Evolutionary conservation across 371 early-diverging fungal genomes (phyloP).

Genomic region (Vittaforma corneae): DNA sequence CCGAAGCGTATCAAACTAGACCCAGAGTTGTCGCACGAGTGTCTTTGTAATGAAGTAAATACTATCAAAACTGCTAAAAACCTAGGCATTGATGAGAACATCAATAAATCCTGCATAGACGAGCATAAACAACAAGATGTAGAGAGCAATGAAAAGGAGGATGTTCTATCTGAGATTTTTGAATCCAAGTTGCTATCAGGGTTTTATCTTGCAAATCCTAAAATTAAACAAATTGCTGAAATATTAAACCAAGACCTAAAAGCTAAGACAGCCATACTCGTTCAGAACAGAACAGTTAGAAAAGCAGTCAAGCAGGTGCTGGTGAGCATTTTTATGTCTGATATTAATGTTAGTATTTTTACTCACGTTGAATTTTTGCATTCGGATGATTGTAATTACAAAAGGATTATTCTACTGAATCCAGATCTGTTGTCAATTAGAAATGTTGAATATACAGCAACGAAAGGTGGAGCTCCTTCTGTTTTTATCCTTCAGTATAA

Average conservation of each 20-base stretch:
- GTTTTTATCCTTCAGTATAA: constrained; percentile 49
- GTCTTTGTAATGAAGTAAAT: too few relatives aligned
- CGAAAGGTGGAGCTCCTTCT: constrained; percentile 6
- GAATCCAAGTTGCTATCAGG: neutral
- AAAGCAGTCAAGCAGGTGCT: constrained; percentile 7
- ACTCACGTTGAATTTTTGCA: too few relatives aligned
- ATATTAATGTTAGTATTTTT: too few relatives aligned
- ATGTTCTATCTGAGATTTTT: neutral
- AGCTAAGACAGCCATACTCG: constrained; percentile 1
- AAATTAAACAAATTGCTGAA: constrained; percentile 1
- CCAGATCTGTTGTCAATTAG: constrained; percentile 27
- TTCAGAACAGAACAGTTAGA: constrained; percentile 10
- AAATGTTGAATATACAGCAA: constrained; percentile 20
- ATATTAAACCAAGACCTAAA: neutral
- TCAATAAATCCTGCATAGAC: too few relatives aligned
- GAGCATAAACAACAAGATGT: too few relatives aligned
- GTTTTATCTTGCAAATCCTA: constrained; percentile 21
- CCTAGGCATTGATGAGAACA: too few relatives aligned
- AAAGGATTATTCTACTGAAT: constrained; percentile 26
- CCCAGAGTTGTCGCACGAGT: too few relatives aligned
- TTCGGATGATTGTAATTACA: too few relatives aligned
- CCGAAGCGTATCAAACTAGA: too few relatives aligned
- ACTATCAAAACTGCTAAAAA: too few relatives aligned
- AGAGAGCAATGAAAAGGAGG: too few relatives aligned
- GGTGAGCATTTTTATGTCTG: too few relatives aligned